Evolutionary conservation across 345 rosid genomes (phyloP), one percentile per base, ranked within the genome.

Genomic region (Carallia pectinifolia): DNA sequence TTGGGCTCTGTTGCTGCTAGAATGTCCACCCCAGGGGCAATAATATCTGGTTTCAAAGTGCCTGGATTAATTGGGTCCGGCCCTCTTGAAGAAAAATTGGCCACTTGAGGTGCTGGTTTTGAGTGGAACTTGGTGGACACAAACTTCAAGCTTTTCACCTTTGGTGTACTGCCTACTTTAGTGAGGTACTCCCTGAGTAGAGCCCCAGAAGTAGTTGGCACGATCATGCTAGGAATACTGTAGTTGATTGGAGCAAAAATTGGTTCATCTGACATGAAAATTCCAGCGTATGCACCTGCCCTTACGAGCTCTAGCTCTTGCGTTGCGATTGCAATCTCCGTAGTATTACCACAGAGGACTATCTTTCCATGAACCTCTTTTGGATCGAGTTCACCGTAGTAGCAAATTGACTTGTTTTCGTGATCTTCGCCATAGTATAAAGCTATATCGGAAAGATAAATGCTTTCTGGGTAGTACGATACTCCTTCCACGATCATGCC

Each of bases 41-140:
- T 27, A 64, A 82, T 68, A 50, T 84, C 85, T 4, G 85, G 88
- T 59, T 84, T 84, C n/a, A 84, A 76, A 67, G 71, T 61, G 18
- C 71, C 33, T 1, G 85, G 87, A 47, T 7, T 85, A 18, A 83
- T 54, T 4, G 78, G 82, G 19, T 83, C 84, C 7, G 84, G 94
- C 31, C 94, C 94, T 76, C 90, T 80, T 17, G 91, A 89, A 19
- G 95, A 89, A 76, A 86, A 85, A 18, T 19, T 23, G 8, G 89
- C 89, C 64, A 89, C 84, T 17, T 85, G 63, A 16, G 97, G 92
- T 27, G 95, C 86, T 48, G 86, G 82, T 8, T 31, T 68, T 6
- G 55, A 40, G 2, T 83, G 81, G 4, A 75, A 58, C 40, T 70
- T 72, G 33, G 87, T 84, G 55, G 61, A 50, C 59, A 61, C 33